Evolutionary conservation across 2,329 filamentous ascomycete genomes (phyloP).

Genomic region (Penicillium sp.): DNA sequence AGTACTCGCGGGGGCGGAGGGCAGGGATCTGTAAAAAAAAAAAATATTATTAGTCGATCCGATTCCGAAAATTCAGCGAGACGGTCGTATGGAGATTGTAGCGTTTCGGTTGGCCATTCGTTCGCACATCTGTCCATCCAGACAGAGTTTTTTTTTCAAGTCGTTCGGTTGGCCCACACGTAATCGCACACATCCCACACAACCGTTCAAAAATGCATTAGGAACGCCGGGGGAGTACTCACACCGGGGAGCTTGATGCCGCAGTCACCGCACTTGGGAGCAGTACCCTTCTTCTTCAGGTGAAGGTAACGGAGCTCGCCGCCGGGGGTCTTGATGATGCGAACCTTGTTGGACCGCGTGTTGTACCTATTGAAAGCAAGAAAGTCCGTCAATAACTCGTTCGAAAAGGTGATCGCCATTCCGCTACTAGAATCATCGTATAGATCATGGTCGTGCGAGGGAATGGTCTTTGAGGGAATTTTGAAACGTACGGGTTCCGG

Average conservation of each 20-base stretch:
- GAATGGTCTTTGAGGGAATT: conserved; percentile 16
- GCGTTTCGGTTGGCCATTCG: conserved; percentile 16
- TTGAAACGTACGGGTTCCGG: conserved; percentile 70
- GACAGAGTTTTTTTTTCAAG: conserved; percentile 15
- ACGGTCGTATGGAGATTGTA: conserved; percentile 9
- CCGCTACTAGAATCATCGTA: conserved; percentile 16
- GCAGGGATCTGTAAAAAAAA: conserved; percentile 70
- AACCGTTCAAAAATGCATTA: conserved; percentile 11
- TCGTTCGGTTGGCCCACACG: conserved; percentile 15
- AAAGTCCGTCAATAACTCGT: conserved; percentile 36
- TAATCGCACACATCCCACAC: conserved; percentile 19
- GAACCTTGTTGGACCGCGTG: conserved; percentile 95
- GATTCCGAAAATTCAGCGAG: conserved; percentile 4
- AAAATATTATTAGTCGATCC: conserved; percentile 18
- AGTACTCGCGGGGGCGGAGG: conserved; percentile 96
- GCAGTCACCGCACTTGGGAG: conserved; percentile 99
- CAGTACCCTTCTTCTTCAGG: conserved; percentile 99
- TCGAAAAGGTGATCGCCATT: conserved; percentile 10
- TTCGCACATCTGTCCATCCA: conserved; percentile 9
- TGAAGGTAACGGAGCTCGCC: conserved; percentile 94
- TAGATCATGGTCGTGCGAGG: conserved; percentile 21
- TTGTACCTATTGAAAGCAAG: conserved; percentile 71
- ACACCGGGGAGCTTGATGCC: conserved; percentile 96
- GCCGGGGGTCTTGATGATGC: conserved; percentile 93
- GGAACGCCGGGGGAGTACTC: conserved; percentile 56